phyloP scores from a whole-genome alignment of 2,329 filamentous ascomycete species.

The Colletotrichum melonis region DNA sequence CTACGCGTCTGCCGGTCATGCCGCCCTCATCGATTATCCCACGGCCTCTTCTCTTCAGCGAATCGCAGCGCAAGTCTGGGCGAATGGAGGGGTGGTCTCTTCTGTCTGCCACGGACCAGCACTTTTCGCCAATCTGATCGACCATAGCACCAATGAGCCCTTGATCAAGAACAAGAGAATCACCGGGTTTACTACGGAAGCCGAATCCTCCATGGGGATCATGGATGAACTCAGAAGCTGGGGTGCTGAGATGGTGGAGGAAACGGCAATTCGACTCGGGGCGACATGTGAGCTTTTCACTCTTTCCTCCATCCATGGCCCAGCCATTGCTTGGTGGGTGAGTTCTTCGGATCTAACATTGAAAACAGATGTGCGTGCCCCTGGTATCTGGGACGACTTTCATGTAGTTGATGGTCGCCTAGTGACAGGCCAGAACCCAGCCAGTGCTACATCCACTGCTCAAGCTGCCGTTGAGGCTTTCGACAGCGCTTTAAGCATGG shows the following conservation, averaged over 20 bases:
- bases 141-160: constrained; percentile 45
- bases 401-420: constrained; percentile 49
- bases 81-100: constrained; percentile 52
- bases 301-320: background rate
- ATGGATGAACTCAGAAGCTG: constrained; percentile 35
- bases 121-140: constrained; percentile 49
- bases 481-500: constrained; percentile 33
- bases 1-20: constrained; percentile 56
- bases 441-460: constrained; percentile 51
- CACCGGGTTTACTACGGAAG: constrained; percentile 54
- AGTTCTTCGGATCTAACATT: background rate
- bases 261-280: constrained; percentile 33
- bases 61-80: constrained; percentile 53
- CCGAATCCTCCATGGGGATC: constrained; percentile 37
- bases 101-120: constrained; percentile 49
- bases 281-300: constrained; percentile 44
- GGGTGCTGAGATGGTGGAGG: constrained; percentile 33
- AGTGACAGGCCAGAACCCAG: constrained; percentile 55
- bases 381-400: constrained; percentile 44
- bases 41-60: constrained; percentile 51
- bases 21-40: constrained; percentile 59
- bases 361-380: constrained; percentile 33
- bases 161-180: constrained; percentile 50
- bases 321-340: background rate
- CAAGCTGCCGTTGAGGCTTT: constrained; percentile 51